Conservation (phyloP, 495 filamentous ascomycete genomes). For the Podospora australis region DNA sequence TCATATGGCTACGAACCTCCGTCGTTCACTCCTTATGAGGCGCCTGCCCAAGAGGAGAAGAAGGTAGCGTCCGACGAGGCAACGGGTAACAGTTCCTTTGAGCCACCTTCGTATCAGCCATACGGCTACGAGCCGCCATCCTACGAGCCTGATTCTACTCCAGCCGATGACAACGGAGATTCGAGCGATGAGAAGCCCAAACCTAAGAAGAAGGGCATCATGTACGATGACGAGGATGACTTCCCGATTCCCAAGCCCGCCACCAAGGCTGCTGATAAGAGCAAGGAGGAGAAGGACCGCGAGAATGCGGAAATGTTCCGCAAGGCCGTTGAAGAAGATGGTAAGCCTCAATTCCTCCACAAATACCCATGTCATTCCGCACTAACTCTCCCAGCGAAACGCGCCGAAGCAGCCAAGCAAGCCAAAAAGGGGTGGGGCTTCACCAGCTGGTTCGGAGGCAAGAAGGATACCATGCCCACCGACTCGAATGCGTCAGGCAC, state of each 20-base stretch:
- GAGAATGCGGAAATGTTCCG: conserved; percentile 73
- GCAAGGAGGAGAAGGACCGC: conserved; percentile 51
- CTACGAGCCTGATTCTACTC: conserved; percentile 46
- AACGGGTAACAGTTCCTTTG: conserved; percentile 33
- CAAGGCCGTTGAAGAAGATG: conserved; percentile 81
- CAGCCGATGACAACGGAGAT: conserved; percentile 30
- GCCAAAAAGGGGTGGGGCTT: conserved; percentile 78
- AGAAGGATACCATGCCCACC: conserved; percentile 50
- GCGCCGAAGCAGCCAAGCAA: conserved; percentile 32
- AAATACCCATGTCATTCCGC: neutral
- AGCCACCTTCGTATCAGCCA: conserved; percentile 45
- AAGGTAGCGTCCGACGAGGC: conserved; percentile 7
- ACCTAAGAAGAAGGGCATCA: conserved; percentile 69
- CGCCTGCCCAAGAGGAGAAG: conserved; percentile 27
- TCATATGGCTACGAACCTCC: conserved; percentile 40
- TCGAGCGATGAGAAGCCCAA: conserved; percentile 41
- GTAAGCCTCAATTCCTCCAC: conserved; percentile 29
- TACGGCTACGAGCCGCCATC: conserved; percentile 50
- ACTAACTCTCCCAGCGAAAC: conserved; percentile 33
- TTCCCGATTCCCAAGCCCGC: conserved; percentile 30
- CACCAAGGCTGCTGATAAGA: conserved; percentile 29
- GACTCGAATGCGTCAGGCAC: conserved; percentile 19
- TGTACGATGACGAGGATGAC: conserved; percentile 71
- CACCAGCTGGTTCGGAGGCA: conserved; percentile 69
- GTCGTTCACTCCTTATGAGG: conserved; percentile 26